Percentiles rank a stretch among this genome's conserved stretches.
Evolutionary conservation across 2,329 filamentous ascomycete species (phyloP).

Genomic region (Pyrenophora teres): DNA sequence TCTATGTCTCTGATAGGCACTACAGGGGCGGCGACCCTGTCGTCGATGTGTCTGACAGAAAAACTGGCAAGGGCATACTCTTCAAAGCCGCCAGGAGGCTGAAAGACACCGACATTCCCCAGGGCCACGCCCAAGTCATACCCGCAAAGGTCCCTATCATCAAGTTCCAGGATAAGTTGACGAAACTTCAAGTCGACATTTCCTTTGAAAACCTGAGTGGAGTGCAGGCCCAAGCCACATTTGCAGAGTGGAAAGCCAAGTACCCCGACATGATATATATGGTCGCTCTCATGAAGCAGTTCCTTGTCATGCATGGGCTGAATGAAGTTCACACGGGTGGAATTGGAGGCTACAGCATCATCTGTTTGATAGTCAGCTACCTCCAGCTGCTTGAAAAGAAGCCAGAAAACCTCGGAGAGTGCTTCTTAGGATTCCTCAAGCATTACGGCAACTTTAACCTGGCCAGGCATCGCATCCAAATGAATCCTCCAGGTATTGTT

Average conservation of each 20-base stretch:
- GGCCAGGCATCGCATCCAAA: conserved; percentile 69
- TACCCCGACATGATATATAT: conserved; percentile 87
- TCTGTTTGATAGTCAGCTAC: conserved; percentile 89
- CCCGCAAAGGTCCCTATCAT: conserved; percentile 85
- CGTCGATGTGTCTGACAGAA: conserved; percentile 43
- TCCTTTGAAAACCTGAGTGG: conserved; percentile 93
- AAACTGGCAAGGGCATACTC: conserved; percentile 60
- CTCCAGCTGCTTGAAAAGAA: conserved; percentile 66
- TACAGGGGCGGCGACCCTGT: conserved; percentile 55
- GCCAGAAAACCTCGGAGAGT: conserved; percentile 69
- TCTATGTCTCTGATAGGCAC: conserved; percentile 71
- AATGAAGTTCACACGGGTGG: conserved; percentile 93
- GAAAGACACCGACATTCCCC: conserved; percentile 57
- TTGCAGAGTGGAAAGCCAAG: conserved; percentile 74
- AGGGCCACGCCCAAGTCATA: conserved; percentile 68
- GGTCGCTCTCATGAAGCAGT: conserved; percentile 89
- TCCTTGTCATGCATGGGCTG: conserved; percentile 82
- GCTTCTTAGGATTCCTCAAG: conserved; percentile 86
- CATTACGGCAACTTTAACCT: conserved; percentile 87
- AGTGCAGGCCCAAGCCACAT: conserved; percentile 77
- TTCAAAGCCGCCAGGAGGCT: conserved; percentile 68
- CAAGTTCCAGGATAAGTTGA: conserved; percentile 82
- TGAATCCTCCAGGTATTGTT: conserved; percentile 72
- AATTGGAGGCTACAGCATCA: conserved; percentile 91
- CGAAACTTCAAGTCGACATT: conserved; percentile 83